Percentiles rank a stretch among this genome's conserved stretches.
Conservation (phyloP, 768 basidiomycete species). For the Lactifluus pinguis region DNA sequence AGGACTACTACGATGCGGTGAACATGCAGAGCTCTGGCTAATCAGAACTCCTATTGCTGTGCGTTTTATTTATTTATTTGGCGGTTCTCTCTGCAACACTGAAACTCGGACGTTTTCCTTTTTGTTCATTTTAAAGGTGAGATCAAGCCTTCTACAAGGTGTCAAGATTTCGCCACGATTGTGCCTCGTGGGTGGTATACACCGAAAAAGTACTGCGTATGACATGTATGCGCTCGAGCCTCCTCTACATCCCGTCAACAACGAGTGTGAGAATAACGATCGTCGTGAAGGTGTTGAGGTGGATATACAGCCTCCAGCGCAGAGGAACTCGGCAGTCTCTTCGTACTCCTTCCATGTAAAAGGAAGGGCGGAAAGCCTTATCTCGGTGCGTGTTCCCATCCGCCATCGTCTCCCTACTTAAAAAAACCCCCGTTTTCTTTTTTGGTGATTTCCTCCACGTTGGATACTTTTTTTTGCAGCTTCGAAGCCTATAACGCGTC, state of each 20-base stretch:
- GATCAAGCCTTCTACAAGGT: constrained; percentile 1
- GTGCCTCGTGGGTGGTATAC: constrained; percentile 10
- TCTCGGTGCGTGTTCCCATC: constrained; percentile 9
- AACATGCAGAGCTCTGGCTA: constrained; percentile 18
- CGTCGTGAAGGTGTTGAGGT: background rate
- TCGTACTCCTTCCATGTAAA: constrained; percentile 16
- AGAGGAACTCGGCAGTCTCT: too few species aligned
- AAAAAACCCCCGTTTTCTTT: too few species aligned
- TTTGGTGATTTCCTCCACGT: too few species aligned
- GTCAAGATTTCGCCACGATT: background rate
- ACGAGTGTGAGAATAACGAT: background rate
- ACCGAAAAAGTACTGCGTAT: constrained; percentile 10
- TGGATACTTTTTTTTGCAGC: background rate
- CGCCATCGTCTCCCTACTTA: background rate
- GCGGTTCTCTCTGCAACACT: background rate
- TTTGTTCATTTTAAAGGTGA: background rate
- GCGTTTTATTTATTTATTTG: background rate
- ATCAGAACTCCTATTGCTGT: constrained; percentile 11
- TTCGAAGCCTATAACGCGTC: constrained; percentile 11
- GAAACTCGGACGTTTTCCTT: background rate
- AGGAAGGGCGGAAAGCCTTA: constrained; percentile 14
- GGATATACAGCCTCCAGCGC: background rate
- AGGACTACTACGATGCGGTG: constrained; percentile 6
- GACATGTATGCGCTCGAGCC: constrained; percentile 12
- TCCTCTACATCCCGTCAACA: too few species aligned